Evolutionary conservation across 192 early-diverging fungal genomes (phyloP).

Genomic region (Diversispora epigaea): DNA sequence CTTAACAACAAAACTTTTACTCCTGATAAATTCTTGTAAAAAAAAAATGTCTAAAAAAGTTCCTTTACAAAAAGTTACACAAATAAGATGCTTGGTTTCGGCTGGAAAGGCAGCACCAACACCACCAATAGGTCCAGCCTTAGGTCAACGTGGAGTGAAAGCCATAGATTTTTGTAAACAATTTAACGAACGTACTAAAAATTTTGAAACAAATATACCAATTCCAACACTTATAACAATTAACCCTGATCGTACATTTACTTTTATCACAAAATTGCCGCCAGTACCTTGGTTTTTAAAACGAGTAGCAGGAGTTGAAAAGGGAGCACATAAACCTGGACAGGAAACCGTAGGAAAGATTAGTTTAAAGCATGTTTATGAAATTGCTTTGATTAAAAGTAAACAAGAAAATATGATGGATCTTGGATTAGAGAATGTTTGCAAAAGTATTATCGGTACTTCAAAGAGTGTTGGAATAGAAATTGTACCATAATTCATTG

Average conservation of each 20-base stretch:
- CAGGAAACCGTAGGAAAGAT: constrained; percentile 76
- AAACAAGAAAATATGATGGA: constrained; percentile 76
- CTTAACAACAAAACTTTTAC: no score
- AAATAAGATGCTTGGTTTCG: constrained; percentile 31
- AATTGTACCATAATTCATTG: constrained; percentile 58
- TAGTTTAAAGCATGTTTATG: constrained; percentile 91
- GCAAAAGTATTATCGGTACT: constrained; percentile 70
- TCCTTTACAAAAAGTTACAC: not conserved
- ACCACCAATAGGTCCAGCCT: constrained; percentile 91
- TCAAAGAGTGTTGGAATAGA: constrained; percentile 82
- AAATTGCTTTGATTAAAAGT: constrained; percentile 89
- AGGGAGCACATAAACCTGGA: constrained; percentile 80
- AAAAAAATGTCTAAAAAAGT: constrained; percentile 13
- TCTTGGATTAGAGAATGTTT: constrained; percentile 66
- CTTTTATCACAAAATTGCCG: constrained; percentile 83
- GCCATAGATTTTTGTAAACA: constrained; percentile 98
- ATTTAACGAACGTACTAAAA: constrained; percentile 95
- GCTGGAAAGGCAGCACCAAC: constrained; percentile 94
- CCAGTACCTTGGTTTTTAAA: constrained; percentile 87
- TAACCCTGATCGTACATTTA: constrained; percentile 89
- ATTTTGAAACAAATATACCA: constrained; percentile 75
- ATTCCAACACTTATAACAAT: constrained; percentile 81
- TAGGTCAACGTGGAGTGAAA: constrained; percentile 95
- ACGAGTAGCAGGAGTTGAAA: constrained; percentile 82
- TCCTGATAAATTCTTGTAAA: not conserved